Evolutionary conservation across 176 grass and related monocot species (phyloP), one percentile per base, ranked within the genome.

Genomic region (Juncus effusus): DNA sequence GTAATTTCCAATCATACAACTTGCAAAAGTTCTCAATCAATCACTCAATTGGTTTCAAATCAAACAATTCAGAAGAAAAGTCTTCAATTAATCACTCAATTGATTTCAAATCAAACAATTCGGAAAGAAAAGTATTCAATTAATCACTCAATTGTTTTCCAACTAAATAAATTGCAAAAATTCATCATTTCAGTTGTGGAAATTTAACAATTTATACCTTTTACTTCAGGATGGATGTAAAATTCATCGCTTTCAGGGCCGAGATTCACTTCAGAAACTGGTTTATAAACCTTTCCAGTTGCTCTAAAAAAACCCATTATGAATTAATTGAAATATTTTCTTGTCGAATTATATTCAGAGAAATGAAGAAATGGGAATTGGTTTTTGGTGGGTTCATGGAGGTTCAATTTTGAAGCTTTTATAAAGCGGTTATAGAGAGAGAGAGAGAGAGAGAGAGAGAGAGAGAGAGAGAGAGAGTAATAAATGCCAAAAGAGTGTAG

Each of bases 181-280:
- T 47, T 47, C 60, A 63, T 47, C 9, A 47, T 47, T 47, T 1
- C 44, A 14, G 3, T 28, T 37, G 3, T 39, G 16, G 1, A 14
- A 54, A 14, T 0, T 7, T 4, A 10, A 2, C 10, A 45, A 47
- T 47, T 47, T 47, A 47, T 41, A 90, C 84, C 91, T 96, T 83
- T 85, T 14, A 90, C 91, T 13, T 87, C 74, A 75, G 91, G 79
- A 45, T 80, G 83, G 3, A 96, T 84, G 73, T 96, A 87, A 39
- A 67, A 78, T 53, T 96, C 87, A 39, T 83, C 79, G 76, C 91
- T 90, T 53, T 62, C 69, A 11, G 79, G 16, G 15, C 84, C 81
- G 39, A 90, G 87, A 72, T 90, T 65, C 3, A 90, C 84, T 74
- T 96, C 78, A 0, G 76, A 10, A 35, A 57, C 87, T 16, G 91